These are phyloP conservation scores for Lentinula detonsa DNA, from an alignment of 768 basidiomycete genomes.

Conservation along the genomic window DNA sequence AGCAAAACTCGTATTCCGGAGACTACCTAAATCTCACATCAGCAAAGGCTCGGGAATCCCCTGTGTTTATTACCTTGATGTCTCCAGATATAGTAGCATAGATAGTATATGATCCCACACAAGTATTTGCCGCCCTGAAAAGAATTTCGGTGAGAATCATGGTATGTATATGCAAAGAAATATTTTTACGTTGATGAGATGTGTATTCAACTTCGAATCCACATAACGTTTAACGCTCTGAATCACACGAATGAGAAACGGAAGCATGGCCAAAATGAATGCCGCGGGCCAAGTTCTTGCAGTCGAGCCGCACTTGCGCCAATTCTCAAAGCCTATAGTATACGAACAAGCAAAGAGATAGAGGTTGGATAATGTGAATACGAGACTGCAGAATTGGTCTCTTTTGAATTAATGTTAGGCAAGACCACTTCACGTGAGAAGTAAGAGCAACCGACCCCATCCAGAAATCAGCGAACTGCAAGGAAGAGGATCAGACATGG, in stretches of 20 bases:
- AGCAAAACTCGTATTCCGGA: conserved; percentile 45
- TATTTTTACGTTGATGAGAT: conserved; percentile 75
- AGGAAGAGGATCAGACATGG: conserved; percentile 7
- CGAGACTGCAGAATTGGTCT: conserved; percentile 78
- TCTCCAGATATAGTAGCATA: conserved; percentile 78
- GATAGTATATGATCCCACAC: conserved; percentile 54
- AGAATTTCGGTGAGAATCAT: conserved; percentile 1
- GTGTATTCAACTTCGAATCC: conserved; percentile 69
- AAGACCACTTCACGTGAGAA: background rate
- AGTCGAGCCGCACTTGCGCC: conserved; percentile 39
- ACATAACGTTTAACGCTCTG: conserved; percentile 86
- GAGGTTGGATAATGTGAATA: conserved; percentile 68
- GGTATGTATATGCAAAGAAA: background rate
- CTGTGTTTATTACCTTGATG: conserved; percentile 37
- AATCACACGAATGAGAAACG: conserved; percentile 69
- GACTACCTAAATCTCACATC: conserved; percentile 20
- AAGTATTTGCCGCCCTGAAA: conserved; percentile 80
- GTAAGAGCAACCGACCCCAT: conserved; percentile 47
- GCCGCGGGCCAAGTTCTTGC: conserved; percentile 55
- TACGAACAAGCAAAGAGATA: conserved; percentile 77
- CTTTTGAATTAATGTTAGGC: conserved; percentile 25
- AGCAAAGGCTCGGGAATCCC: background rate
- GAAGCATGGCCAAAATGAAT: conserved; percentile 55
- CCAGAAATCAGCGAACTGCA: conserved; percentile 84
- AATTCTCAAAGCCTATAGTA: conserved; percentile 43